These are phyloP conservation scores for Stachybotrys chlorohalonatus DNA, from an alignment of 2,329 filamentous ascomycete species.

Conservation along the genomic window DNA sequence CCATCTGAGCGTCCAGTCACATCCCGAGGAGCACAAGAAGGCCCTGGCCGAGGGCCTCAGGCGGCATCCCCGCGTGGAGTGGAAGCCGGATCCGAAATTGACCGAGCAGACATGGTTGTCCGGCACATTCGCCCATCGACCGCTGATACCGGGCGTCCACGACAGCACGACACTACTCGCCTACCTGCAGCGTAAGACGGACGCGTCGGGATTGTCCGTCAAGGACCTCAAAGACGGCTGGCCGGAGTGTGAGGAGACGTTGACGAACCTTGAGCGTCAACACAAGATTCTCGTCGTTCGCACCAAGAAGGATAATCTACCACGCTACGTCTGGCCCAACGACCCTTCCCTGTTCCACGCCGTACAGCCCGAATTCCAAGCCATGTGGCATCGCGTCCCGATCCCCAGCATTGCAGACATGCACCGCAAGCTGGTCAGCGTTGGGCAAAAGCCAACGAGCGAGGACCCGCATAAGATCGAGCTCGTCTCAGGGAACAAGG, in stretches of 20 bases:
- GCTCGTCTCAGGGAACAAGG: slow-evolving; percentile 36
- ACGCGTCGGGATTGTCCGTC: slow-evolving; percentile 71
- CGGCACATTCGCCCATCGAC: slow-evolving; percentile 75
- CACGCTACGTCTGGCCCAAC: slow-evolving; percentile 82
- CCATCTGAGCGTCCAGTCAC: slow-evolving; percentile 64
- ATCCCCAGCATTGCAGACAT: slow-evolving; percentile 70
- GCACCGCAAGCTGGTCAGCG: slow-evolving; percentile 65
- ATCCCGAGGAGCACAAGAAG: slow-evolving; percentile 51
- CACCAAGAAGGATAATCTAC: slow-evolving; percentile 85
- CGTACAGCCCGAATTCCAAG: slow-evolving; percentile 75
- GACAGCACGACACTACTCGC: slow-evolving; percentile 68
- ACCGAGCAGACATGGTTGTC: slow-evolving; percentile 58
- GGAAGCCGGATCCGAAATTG: slow-evolving; percentile 46
- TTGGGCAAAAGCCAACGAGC: slow-evolving; percentile 76
- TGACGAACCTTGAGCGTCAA: slow-evolving; percentile 67
- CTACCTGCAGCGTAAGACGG: slow-evolving; percentile 72
- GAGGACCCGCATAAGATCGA: slow-evolving; percentile 55
- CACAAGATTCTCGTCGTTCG: slow-evolving; percentile 78
- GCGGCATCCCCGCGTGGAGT: slow-evolving; percentile 50
- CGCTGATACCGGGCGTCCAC: slow-evolving; percentile 71
- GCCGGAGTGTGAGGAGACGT: slow-evolving; percentile 71
- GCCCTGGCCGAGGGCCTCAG: slow-evolving; percentile 61
- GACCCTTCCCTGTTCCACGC: slow-evolving; percentile 66
- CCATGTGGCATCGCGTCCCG: slow-evolving; percentile 73
- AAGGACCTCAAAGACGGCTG: slow-evolving; percentile 95